These are phyloP conservation scores for Pachysandra terminalis DNA, from an alignment of 164 flowering plant genomes.

Conservation along the genomic window DNA sequence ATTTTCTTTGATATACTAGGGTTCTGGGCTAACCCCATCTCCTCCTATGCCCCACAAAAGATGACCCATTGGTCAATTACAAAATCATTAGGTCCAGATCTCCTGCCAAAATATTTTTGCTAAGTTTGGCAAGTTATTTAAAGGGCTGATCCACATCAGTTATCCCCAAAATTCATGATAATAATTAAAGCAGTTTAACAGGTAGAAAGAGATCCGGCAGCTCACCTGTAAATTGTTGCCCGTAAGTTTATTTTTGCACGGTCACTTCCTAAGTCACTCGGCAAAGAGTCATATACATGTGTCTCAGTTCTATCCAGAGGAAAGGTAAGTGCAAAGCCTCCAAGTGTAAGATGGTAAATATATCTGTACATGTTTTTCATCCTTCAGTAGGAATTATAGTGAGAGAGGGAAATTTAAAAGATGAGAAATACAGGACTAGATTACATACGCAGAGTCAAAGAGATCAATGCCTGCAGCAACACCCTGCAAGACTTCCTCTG, in stretches of 20 bases:
- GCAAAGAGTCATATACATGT: constrained; percentile 19
- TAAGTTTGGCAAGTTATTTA: too few species aligned
- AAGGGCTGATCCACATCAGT: too few species aligned
- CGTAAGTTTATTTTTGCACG: constrained; percentile 70
- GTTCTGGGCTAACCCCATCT: too few species aligned
- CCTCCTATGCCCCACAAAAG: too few species aligned
- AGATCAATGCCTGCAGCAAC: constrained; percentile 88
- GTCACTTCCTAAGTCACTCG: constrained; percentile 41
- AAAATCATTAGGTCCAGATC: too few species aligned
- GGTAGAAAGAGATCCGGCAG: background rate
- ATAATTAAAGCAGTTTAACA: background rate
- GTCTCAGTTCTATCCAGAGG: constrained; percentile 32
- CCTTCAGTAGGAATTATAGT: constrained; percentile 1
- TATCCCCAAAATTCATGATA: too few species aligned
- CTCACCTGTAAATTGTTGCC: constrained; percentile 68
- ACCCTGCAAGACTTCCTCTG: constrained; percentile 88
- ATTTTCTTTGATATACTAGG: too few species aligned
- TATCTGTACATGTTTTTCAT: constrained; percentile 39
- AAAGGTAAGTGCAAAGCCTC: constrained; percentile 83
- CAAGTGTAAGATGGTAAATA: constrained; percentile 73
- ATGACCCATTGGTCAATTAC: too few species aligned
- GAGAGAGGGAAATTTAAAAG: background rate
- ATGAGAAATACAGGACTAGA: constrained; percentile 2
- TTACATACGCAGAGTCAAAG: constrained; percentile 70
- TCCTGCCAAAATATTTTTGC: too few species aligned